These are phyloP conservation scores for Akebia trifoliata DNA, from an alignment of 164 flowering plant species.

Conservation along the genomic window DNA sequence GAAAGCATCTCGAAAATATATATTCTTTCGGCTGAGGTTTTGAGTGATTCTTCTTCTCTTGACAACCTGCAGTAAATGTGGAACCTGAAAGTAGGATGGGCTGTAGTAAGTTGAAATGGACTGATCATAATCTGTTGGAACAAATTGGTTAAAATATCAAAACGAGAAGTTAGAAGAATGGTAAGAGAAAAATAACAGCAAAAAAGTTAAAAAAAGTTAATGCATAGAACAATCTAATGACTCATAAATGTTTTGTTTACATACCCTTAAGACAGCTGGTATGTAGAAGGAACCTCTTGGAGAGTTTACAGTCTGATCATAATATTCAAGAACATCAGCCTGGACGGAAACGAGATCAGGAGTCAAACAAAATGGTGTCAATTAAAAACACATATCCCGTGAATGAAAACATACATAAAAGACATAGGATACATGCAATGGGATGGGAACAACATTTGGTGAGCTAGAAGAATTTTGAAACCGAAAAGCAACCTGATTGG, in stretches of 20 bases:
- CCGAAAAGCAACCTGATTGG: not conserved
- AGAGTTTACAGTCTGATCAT: constrained; percentile 84
- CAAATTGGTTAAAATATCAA: not conserved
- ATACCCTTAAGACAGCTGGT: constrained; percentile 95
- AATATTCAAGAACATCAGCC: constrained; percentile 98
- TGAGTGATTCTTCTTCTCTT: constrained; percentile 55
- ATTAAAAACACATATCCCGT: not conserved
- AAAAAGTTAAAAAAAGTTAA: not conserved
- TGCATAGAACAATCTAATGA: not conserved
- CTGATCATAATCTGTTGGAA: not conserved
- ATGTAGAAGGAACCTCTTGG: constrained; percentile 82
- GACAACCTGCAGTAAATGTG: constrained; percentile 71
- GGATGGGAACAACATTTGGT: not conserved
- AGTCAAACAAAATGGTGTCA: not conserved
- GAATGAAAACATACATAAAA: not conserved
- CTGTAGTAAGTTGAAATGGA: constrained; percentile 4
- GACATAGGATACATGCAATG: not conserved
- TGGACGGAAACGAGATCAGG: constrained; percentile 31
- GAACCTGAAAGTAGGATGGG: constrained; percentile 47
- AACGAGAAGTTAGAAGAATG: not conserved
- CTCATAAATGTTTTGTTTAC: constrained; percentile 13
- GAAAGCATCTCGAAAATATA: constrained; percentile 55
- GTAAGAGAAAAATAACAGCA: not conserved
- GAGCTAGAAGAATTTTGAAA: not conserved
- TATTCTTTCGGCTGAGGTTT: constrained; percentile 60